Percentiles rank a stretch among this genome's conserved stretches.
These are phyloP conservation scores for Senna tora DNA, from an alignment of 306 rosid species.

Conservation along the genomic window DNA sequence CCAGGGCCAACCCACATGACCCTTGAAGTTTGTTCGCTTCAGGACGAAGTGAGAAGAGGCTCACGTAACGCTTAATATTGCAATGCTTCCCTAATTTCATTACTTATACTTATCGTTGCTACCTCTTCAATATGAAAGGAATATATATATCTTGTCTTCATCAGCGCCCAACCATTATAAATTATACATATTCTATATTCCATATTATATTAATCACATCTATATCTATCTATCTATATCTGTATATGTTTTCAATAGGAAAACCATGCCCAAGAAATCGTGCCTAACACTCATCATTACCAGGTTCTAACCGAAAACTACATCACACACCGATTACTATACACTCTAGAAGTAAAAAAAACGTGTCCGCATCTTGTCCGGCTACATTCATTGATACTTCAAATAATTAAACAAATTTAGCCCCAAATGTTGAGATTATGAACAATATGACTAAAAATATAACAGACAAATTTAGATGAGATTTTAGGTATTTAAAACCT, in stretches of 20 bases:
- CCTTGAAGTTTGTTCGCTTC: neutral
- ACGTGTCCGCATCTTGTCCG: no score
- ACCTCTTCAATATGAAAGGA: neutral
- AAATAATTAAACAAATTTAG: no score
- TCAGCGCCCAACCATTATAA: neutral
- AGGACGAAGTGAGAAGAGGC: neutral
- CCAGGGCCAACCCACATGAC: no score
- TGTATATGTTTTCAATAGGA: neutral
- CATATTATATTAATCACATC: neutral
- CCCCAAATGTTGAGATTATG: no score
- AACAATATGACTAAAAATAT: no score
- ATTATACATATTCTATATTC: neutral
- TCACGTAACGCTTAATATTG: neutral
- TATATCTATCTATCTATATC: neutral
- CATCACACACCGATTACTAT: no score
- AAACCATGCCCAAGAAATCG: neutral
- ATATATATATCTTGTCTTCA: constrained; percentile 5
- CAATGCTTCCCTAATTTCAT: neutral
- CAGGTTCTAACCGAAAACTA: no score
- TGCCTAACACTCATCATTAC: no score
- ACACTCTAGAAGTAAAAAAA: no score
- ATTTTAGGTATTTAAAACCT: no score
- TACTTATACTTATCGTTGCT: neutral
- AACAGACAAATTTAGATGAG: no score
- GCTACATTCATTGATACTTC: no score